Base-by-base conservation (phyloP, 352 stramenopile species). In the Pythium coloratum region DNA sequence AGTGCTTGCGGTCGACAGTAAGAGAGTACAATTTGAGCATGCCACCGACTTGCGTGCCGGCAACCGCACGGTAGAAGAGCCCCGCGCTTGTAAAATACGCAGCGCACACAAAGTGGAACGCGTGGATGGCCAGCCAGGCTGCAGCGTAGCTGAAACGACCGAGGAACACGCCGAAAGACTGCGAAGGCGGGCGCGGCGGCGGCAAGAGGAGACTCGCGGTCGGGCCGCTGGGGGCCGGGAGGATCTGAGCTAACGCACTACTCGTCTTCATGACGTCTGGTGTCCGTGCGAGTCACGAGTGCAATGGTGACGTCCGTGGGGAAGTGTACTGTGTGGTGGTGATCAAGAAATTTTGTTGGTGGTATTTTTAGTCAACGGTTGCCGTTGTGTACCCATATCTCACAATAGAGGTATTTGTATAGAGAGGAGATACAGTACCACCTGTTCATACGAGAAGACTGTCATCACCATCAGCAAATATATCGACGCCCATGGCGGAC, bases 21-120 rank as follows among this genome's bases (percentile, higher is more conserved):
- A 70, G 64, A 26, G 64, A 70, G 64, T 64, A 70, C 14, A 70
- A 24, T 26, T 59, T 18, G 3, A 70, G 49, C 32, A 59, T 64
- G 20, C 46, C 47, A 2, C 49, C 33, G 32, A 70, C 13, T 10
- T 33, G 7, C 10, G 64, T 70, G 13, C 47, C 14, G 6, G 64
- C 46, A 16, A 70, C 30, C 2, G 36, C 34, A 10, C 36, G 14
- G 34, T 70, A 70, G 14, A 70, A 34, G 20, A 64, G 38, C 5
- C 64, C 64, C 2, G 49, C 46, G 8, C 46, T 40, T 24, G 61
- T n/a, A 30, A 70, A 70, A 28, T 70, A 70, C 4, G 33, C 64
- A 7, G 51, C 34, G 18, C 55, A 70, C 1, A 65, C 30, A 9
- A 53, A 26, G 30, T 70, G 64, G 18, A 70, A 57, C 5, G 34